Evolutionary conservation across 176 grass and related monocot genomes (phyloP), one percentile per base, ranked within the genome.

Genomic region (Bolboschoenus planiculmis): DNA sequence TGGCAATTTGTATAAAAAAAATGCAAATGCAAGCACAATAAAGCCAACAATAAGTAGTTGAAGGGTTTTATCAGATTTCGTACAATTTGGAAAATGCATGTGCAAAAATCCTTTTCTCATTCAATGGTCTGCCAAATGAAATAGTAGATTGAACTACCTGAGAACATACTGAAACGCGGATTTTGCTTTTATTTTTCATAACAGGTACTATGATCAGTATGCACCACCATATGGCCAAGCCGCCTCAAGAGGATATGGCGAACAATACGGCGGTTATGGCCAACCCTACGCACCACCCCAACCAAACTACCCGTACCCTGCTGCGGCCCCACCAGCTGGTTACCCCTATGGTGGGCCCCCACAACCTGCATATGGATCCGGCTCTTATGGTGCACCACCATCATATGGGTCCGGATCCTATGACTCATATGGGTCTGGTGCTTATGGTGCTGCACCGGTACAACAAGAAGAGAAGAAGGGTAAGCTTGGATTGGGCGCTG

Each of bases 401-500:
- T 81, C 37, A 26, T 83, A 63, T 18, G 86, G 63, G 4, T 51
- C 86, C 3, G 83, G 54, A 62, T 48, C 83, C 46, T 63, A 82
- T 0, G 31, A 70, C 36, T 57, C 78, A 23, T 75, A 75, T 30
- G 73, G 62, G 23, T 1, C 55, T 34, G 36, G 7, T 40, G 44
- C 74, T 0, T 87, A 91, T 80, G 91, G 76, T 13, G 85, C 44
- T 5, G 59, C 58, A 1, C 78, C 84, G 11, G 36, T 79, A 62
- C 50, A 61, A 2, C 72, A 81, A 11, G 47, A 80, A 18, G 15
- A 83, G 79, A 82, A 74, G 81, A 88, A 88, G 56, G 71, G 63
- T 3, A 88, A 88, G 90, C 86, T 92, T 71, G 93, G 93, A n/a
- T 82, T 91, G 91, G 91, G 91, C 2, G 88, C 87, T 4, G 90